Evolutionary conservation across 805 yeast genomes (phyloP), one percentile per base, ranked within the genome.

Genomic region (Myxozyma kluyveri): DNA sequence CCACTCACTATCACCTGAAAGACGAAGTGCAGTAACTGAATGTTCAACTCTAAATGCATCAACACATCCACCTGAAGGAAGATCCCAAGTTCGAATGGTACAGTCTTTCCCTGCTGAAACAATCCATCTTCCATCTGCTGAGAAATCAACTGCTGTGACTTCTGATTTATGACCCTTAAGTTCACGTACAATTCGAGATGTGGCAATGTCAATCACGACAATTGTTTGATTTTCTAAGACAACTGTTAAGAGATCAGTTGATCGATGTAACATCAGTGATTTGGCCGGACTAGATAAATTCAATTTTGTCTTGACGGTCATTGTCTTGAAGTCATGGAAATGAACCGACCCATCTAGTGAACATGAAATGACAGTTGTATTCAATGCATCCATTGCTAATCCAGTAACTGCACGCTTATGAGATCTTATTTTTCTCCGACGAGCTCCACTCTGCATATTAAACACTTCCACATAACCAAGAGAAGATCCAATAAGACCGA

Each of bases 111-210:
- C 78, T 1, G 87, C 82, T 22, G 93, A 81, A 6, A 93, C 82
- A 32, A 93, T 72, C 97, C 98, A 93, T 67, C 97, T 81, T 32
- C 97, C 98, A 67, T 90, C 91, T 3, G 96, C 95, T 2, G 95
- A 83, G 65, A 93, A 91, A 67, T 88, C 97, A 67, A 91, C 69
- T 0, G 87, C 77, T 0, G 97, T 89, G 59, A 93, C 82, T 63
- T 96, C 77, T 68, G 90, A 89, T 10, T 84, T 76, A 65, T 93
- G 99, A 3, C 99, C 99, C 73, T 81, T 82, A 52, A 93, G 74
- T 56, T 84, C 85, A 74, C 99, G 83, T 29, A 95, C 91, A 31
- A 88, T 79, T 61, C 79, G 82, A 63, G 82, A 88, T 0, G 97
- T 88, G 2, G 80, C 79, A 0, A 85, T 78, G 68, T 93, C 99